Evolutionary conservation across 164 flowering plant genomes (phyloP), one percentile per base, ranked within the genome.

Genomic region (Magnolia sinica): DNA sequence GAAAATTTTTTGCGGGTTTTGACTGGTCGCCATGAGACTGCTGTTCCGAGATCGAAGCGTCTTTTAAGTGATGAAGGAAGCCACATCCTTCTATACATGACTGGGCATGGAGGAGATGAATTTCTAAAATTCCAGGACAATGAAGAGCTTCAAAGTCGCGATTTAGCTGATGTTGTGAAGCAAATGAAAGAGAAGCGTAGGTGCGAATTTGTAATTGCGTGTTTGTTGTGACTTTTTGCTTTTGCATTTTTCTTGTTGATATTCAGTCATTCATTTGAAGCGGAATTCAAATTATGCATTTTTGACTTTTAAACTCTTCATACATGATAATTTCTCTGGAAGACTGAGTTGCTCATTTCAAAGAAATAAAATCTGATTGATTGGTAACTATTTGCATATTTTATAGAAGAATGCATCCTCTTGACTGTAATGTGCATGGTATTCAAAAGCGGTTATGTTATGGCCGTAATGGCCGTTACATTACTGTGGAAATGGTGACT

Each of bases 81-180:
- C 76, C 98, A 94, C 78, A 88, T 96, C 86, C 95, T 96, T 78
- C 81, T 96, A 23, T 96, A 93, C 79, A 96, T 96, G 99, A 96
- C 98, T 23, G 98, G 98, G 71, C 99, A 96, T 83, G 99, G 99
- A 19, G 99, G 99, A 78, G 98, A 96, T 78, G 95, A 94, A 79
- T 96, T 96, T 79, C 80, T 96, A 37, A 96, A 96, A 81, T 96
- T 94, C 84, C 99, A 96, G 79, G 99, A 96, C 78, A 88, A 94
- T 18, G 98, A 96, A 83, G 99, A 96, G 87, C 97, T 96, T 76
- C 98, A 96, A 74, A 96, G 98, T 87, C 99, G 92, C 85, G 99
- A 94, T 87, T 90, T 96, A 82, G 99, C 98, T 74, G 99, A 96
- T 92, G 98, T 94, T 70, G 96, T 96, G 68, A 93, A 92, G 83